These are phyloP conservation scores for Scheffersomyces amazonensis DNA, from an alignment of 805 yeast genomes.

Conservation along the genomic window DNA sequence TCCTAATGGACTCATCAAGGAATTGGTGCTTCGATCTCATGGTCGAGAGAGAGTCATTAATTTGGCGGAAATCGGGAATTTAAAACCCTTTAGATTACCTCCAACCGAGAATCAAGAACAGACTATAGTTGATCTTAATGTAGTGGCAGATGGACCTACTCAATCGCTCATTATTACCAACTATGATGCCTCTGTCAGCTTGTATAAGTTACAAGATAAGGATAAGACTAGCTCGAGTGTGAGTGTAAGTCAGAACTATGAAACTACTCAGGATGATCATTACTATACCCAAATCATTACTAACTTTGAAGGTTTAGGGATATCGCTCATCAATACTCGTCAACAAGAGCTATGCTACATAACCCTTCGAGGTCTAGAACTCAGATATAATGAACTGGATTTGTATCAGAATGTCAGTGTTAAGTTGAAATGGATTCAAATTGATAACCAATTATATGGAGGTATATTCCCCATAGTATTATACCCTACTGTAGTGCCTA, in stretches of 20 bases:
- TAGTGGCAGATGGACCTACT: conserved; percentile 94
- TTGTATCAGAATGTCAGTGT: conserved; percentile 74
- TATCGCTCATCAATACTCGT: conserved; percentile 73
- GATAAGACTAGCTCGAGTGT: conserved; percentile 26
- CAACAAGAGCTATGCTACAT: conserved; percentile 78
- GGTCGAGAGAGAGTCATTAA: conserved; percentile 77
- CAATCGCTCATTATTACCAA: conserved; percentile 83
- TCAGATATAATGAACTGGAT: conserved; percentile 80
- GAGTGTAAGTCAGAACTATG: conserved; percentile 43
- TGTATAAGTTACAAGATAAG: conserved; percentile 54
- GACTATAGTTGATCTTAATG: conserved; percentile 78
- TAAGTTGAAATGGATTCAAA: conserved; percentile 91
- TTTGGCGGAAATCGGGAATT: conserved; percentile 88
- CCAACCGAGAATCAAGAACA: conserved; percentile 35
- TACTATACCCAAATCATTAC: conserved; percentile 53
- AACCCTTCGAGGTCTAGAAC: conserved; percentile 77
- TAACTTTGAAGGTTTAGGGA: conserved; percentile 79
- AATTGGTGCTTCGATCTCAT: conserved; percentile 67
- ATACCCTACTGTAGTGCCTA: conserved; percentile 88
- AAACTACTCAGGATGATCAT: conserved; percentile 53
- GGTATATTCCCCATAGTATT: conserved; percentile 83
- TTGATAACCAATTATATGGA: conserved; percentile 89
- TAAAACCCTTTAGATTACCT: conserved; percentile 81
- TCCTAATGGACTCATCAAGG: conserved; percentile 87
- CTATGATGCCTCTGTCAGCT: conserved; percentile 73